A percentile compares a stretch with the other conserved stretches of the same genome.
These are phyloP conservation scores for Penicillium sp. DNA, from an alignment of 2,329 filamentous ascomycete species.

Conservation along the genomic window DNA sequence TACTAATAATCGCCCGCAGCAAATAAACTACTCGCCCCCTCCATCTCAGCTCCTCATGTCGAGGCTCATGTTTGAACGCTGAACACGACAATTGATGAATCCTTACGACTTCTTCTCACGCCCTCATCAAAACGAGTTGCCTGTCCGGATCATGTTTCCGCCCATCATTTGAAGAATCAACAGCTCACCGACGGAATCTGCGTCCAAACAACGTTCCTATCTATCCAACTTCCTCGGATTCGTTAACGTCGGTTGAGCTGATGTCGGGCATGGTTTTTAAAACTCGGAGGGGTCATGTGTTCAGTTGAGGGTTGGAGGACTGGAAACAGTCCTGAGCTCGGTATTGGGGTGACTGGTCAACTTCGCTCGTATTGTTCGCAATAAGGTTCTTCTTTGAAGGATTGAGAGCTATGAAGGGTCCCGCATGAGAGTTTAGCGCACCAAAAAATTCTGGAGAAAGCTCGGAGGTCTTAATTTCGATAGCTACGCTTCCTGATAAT, in stretches of 20 bases:
- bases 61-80: slow-evolving; percentile 39
- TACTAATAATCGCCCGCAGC: slow-evolving; percentile 47
- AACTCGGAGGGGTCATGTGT: slow-evolving; percentile 34
- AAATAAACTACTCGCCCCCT: slow-evolving; percentile 65
- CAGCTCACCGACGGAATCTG: slow-evolving; percentile 27
- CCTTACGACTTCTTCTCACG: slow-evolving; percentile 29
- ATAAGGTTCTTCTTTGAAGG: slow-evolving; percentile 16
- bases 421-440: slow-evolving; percentile 34
- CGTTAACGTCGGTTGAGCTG: slow-evolving; percentile 31
- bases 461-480: slow-evolving; percentile 24
- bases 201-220: slow-evolving; percentile 23
- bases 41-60: slow-evolving; percentile 50
- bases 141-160: slow-evolving; percentile 19
- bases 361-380: slow-evolving; percentile 20
- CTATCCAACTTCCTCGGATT: slow-evolving; percentile 30
- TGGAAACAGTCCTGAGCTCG: slow-evolving; percentile 16
- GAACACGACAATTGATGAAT: slow-evolving; percentile 39
- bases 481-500: slow-evolving; percentile 30
- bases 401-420: slow-evolving; percentile 36
- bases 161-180: slow-evolving; percentile 15
- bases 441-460: slow-evolving; percentile 28
- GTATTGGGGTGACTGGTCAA: slow-evolving; percentile 38
- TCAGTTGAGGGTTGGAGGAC: slow-evolving; percentile 35
- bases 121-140: slow-evolving; percentile 24
- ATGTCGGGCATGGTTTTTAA: slow-evolving; percentile 23